Base-by-base conservation (phyloP, 805 yeast genomes). In the Barnettozyma sp. region DNA sequence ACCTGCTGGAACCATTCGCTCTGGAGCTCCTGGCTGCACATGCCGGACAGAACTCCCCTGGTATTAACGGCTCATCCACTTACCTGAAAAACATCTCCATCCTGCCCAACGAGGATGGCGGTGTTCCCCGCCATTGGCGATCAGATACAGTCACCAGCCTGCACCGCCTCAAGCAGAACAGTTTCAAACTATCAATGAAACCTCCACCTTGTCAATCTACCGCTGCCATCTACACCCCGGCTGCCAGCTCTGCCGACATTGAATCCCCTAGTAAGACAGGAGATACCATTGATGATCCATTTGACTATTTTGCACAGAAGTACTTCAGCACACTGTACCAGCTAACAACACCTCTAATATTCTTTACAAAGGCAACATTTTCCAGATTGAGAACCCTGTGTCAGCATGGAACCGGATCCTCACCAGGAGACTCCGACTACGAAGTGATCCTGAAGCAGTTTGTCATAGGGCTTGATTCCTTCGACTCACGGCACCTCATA, bases 301-400 rank as follows among this genome's bases (percentile, higher is more conserved):
- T 52, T 33, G 56, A 51, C 25, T 52, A 53, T 30, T 48, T 53
- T 29, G 30, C 45, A 15, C 49, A 49, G 4, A 60, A 57, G 36
- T 66, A 66, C 34, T 62, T 58, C 33, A 59, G 58, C 6, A 49
- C 58, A 5, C 43, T 66, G 6, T 66, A 58, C 38, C 50, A 55
- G 11, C 30, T 59, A 5, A 50, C 57, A n/a, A 48, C 59, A 1
- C 65, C 68, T 4, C 26, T 63, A 15, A 61, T 63, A 0, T 62
- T 60, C 49, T 59, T 70, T 56, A 55, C 62, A 6, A 76, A 76
- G 43, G 71, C 78, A 0, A 67, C 72, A 5, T 52, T 76, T 25
- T 52, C 69, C 10, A 54, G 79, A 34, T 54, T 73, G 33, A 60
- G 55, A 31, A 64, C 64, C 16, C 50, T 75, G 43, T 70, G 76